A percentile compares a stretch with the other conserved stretches of the same genome.
phyloP scores from a whole-genome alignment of 2,329 filamentous ascomycete species.

The Cephalotrichum gorgonifer region DNA sequence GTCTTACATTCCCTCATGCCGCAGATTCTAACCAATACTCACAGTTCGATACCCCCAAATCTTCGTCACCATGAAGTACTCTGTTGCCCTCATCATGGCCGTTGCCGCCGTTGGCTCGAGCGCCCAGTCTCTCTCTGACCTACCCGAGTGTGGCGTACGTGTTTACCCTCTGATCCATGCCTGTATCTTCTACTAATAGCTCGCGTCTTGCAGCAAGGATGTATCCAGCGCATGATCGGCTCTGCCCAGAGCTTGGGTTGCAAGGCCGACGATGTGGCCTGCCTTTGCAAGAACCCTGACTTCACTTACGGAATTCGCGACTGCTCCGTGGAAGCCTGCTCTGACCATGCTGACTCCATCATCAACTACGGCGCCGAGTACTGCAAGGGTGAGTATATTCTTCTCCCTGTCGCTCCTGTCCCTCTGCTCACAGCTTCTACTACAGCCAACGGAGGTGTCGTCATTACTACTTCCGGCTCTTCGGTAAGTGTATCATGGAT shows the following conservation, averaged over 20 bases:
- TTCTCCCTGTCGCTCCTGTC: not conserved
- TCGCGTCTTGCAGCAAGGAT: constrained; percentile 27
- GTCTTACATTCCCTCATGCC: no score
- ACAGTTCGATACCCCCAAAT: not conserved
- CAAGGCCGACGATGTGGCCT: constrained; percentile 24
- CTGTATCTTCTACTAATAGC: not conserved
- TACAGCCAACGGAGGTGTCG: constrained; percentile 5
- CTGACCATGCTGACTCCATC: constrained; percentile 19
- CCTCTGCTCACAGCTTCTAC: not conserved
- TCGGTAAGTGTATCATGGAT: no score
- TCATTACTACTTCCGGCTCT: not conserved
- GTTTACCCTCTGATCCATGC: not conserved
- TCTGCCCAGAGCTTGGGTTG: constrained; percentile 35
- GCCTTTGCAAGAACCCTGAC: constrained; percentile 35
- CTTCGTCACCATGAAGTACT: constrained; percentile 38
- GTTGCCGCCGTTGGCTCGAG: constrained; percentile 27
- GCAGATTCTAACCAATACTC: not conserved
- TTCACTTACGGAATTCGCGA: constrained; percentile 41
- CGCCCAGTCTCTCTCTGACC: constrained; percentile 25
- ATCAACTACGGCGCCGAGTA: constrained; percentile 26
- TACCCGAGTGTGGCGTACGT: constrained; percentile 45
- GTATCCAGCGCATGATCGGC: constrained; percentile 38
- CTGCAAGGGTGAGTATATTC: constrained; percentile 23
- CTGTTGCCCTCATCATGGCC: constrained; percentile 29
- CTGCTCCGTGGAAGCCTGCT: constrained; percentile 35